Conservation (phyloP, 768 basidiomycete species). For the Tylopilus intermedius region DNA sequence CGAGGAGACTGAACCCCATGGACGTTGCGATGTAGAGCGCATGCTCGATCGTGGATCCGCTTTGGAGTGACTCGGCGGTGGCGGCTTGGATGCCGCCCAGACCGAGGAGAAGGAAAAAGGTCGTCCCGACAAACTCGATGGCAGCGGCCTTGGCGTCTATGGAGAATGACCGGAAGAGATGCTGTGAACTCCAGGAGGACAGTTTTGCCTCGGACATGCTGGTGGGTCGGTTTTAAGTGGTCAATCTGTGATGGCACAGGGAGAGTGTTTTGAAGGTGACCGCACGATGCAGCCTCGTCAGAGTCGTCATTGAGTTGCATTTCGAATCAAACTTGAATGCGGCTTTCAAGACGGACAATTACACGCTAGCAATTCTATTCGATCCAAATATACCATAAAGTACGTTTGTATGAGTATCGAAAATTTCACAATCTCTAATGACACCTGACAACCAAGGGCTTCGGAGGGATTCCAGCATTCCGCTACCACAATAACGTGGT, state of each 20-base stretch:
- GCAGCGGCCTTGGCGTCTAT: constrained; percentile 45
- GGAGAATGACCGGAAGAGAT: constrained; percentile 26
- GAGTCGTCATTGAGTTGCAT: not conserved
- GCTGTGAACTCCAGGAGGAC: constrained; percentile 22
- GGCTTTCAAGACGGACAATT: too few relatives aligned
- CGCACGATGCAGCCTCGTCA: too few relatives aligned
- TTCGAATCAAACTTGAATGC: not conserved
- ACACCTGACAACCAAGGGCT: too few relatives aligned
- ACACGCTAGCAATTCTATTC: too few relatives aligned
- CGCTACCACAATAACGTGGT: too few relatives aligned
- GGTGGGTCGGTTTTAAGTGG: not conserved
- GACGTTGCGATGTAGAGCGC: constrained; percentile 53
- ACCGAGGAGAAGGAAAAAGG: constrained; percentile 60
- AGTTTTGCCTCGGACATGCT: constrained; percentile 10
- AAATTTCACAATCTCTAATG: too few relatives aligned
- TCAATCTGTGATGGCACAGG: not conserved
- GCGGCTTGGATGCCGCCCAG: constrained; percentile 62
- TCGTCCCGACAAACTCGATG: constrained; percentile 59
- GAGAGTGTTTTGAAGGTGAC: too few relatives aligned
- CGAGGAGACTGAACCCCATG: constrained; percentile 59
- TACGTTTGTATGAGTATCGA: too few relatives aligned
- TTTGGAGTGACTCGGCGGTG: constrained; percentile 31
- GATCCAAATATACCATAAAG: too few relatives aligned
- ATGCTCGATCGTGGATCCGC: constrained; percentile 36
- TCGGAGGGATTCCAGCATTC: too few relatives aligned